Conservation (phyloP, 257 asterid species). For the Cordia subcordata region DNA sequence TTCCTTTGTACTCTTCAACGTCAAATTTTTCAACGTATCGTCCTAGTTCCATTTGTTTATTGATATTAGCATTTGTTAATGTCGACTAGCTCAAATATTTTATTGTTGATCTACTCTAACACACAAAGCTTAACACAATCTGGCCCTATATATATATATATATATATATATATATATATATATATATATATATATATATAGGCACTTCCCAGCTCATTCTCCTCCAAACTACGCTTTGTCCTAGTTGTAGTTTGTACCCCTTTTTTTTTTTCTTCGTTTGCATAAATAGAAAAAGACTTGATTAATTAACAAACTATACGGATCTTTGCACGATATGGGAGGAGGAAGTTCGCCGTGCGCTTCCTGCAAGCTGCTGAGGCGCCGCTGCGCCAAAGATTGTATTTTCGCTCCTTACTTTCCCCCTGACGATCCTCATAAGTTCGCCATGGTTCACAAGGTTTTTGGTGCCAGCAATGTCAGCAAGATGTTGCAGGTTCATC, state of each 20-base stretch:
- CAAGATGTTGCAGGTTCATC: constrained; percentile 87
- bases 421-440: constrained; percentile 92
- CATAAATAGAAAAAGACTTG: neutral
- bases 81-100: constrained; percentile 16
- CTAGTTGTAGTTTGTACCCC: constrained; percentile 1
- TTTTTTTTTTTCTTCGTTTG: no score
- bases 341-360: constrained; percentile 89
- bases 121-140: neutral
- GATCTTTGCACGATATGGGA: constrained; percentile 33
- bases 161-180: no score
- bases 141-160: constrained; percentile 4
- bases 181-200: no score
- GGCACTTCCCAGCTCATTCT: constrained; percentile 25
- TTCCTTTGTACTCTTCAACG: neutral
- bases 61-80: neutral
- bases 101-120: constrained; percentile 21
- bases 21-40: neutral
- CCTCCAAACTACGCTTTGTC: constrained; percentile 20
- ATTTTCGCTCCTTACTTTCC: constrained; percentile 87
- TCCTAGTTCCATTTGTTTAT: constrained; percentile 4
- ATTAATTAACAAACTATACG: neutral
- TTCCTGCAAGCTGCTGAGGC: constrained; percentile 79
- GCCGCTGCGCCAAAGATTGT: constrained; percentile 92
- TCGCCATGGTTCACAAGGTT: constrained; percentile 94
- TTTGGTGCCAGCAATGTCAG: constrained; percentile 92